Percentiles rank a stretch among this genome's conserved stretches.
Evolutionary conservation across 2,329 filamentous ascomycete species (phyloP).

Genomic region (Diaporthe longicolla): DNA sequence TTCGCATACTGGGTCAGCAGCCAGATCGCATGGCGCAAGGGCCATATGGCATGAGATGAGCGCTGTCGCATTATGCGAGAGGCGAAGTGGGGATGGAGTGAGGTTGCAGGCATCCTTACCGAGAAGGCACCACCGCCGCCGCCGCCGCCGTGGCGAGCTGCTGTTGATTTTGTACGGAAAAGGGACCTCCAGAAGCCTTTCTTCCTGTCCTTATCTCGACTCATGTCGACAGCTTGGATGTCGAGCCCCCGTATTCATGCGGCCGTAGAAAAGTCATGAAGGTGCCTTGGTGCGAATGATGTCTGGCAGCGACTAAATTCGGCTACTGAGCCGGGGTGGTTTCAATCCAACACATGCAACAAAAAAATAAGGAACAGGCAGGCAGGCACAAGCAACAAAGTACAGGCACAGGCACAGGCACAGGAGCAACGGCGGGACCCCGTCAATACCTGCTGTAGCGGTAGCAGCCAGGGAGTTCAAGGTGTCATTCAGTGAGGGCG

Average conservation of each 20-base stretch:
- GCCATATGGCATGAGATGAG: background rate
- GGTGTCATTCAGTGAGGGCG: background rate
- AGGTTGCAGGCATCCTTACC: slow-evolving; percentile 19
- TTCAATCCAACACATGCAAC: slow-evolving; percentile 2
- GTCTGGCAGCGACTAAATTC: slow-evolving; percentile 24
- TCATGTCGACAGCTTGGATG: slow-evolving; percentile 40
- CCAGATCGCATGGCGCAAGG: background rate
- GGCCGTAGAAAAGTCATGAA: slow-evolving; percentile 25
- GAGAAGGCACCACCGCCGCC: slow-evolving; percentile 4
- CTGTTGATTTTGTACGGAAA: slow-evolving; percentile 36
- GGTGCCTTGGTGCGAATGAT: background rate
- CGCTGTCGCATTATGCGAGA: background rate
- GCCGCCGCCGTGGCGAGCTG: background rate
- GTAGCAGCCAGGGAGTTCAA: background rate
- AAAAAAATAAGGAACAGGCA: background rate
- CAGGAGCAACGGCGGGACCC: background rate
- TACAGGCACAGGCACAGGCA: background rate
- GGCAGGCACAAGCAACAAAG: slow-evolving; percentile 7
- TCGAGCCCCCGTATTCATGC: slow-evolving; percentile 30
- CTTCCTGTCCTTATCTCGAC: slow-evolving; percentile 41
- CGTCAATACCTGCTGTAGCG: slow-evolving; percentile 6
- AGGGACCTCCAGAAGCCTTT: slow-evolving; percentile 41
- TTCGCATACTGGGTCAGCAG: slow-evolving; percentile 14
- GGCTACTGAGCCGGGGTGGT: slow-evolving; percentile 23
- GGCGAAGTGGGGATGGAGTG: slow-evolving; percentile 2